Base-by-base conservation (phyloP, 2,329 filamentous ascomycete species). In the Rasamsonia emersonii region DNA sequence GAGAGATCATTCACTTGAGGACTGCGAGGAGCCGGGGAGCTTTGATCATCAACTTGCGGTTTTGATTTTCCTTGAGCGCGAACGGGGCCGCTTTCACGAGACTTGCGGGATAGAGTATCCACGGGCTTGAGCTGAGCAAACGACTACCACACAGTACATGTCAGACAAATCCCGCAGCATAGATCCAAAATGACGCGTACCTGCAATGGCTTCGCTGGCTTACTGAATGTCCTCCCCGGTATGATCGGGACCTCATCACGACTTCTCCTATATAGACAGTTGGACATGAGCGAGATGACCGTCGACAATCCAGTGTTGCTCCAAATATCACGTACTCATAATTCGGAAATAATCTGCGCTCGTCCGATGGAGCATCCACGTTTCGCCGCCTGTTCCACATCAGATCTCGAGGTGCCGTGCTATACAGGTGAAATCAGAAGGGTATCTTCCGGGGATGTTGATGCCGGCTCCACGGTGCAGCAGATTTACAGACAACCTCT, bases 41-140 rank as follows among this genome's bases (percentile, higher is more conserved):
- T 18, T 18, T 30, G 24, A 10, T 13, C 16, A 32, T 19, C 15
- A 20, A 4, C 20, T 4, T 31, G 15, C 23, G 37, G 32, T 5
- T 21, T 45, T 28, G 32, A 8, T 34, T 40, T 45, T 15, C 47
- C 45, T 19, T 37, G 41, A 7, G 48, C 50, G 23, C 48, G 51
- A 23, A 56, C 46, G n/a, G 56, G 49, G 5, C 53, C 54, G 33
- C 54, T 59, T 16, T 51, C 43, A 30, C 49, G 49, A 10, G 41
- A 30, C 25, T 47, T 47, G 3, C 28, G 27, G 9, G 49, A 46
- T 20, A 58, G 37, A 16, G 35, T 44, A 28, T 58, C 40, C 2
- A 40, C 20, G 5, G 53, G 52, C 21, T 38, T 48, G 24, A 47
- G 44, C 5, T 41, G 4, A 18, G 5, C 10, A 9, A 19, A 26